Conservation (phyloP, 2,329 filamentous ascomycete species). For the Venturiaceae sp. region DNA sequence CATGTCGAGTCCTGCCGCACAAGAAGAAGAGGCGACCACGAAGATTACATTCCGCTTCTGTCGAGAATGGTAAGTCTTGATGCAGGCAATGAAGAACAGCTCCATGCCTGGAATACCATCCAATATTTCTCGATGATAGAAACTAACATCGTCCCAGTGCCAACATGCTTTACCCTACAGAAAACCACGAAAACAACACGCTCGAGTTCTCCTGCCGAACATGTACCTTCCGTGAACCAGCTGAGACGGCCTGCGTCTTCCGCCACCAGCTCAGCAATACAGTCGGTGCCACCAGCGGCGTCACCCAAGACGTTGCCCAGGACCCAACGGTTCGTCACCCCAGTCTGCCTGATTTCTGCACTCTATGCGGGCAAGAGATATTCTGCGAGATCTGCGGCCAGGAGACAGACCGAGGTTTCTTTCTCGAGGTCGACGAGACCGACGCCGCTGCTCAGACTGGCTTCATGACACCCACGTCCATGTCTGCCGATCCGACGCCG, state of each 20-base stretch:
- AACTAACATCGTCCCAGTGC: constrained; percentile 43
- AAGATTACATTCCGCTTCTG: constrained; percentile 97
- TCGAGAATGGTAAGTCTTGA: constrained; percentile 66
- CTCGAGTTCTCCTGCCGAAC: constrained; percentile 95
- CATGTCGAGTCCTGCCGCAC: not conserved
- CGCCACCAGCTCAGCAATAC: constrained; percentile 88
- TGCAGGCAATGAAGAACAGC: not conserved
- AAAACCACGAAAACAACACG: constrained; percentile 73
- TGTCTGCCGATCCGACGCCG: not conserved
- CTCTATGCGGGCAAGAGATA: constrained; percentile 48
- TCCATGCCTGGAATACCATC: not conserved
- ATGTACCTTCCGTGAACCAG: constrained; percentile 83
- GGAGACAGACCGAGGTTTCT: constrained; percentile 31
- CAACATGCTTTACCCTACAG: constrained; percentile 96
- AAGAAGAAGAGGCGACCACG: constrained; percentile 27
- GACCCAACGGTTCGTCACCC: constrained; percentile 89
- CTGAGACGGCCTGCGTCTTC: constrained; percentile 84
- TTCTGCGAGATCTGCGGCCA: constrained; percentile 43
- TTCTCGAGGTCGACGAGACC: constrained; percentile 32
- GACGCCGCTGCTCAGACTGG: constrained; percentile 2
- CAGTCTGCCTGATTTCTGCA: constrained; percentile 36
- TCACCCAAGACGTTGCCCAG: constrained; percentile 92
- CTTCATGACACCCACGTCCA: not conserved
- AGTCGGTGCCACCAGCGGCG: constrained; percentile 89
- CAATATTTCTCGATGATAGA: not conserved